phyloP scores from a whole-genome alignment of 345 rosid species.

The Xanthoceras sorbifolium region DNA sequence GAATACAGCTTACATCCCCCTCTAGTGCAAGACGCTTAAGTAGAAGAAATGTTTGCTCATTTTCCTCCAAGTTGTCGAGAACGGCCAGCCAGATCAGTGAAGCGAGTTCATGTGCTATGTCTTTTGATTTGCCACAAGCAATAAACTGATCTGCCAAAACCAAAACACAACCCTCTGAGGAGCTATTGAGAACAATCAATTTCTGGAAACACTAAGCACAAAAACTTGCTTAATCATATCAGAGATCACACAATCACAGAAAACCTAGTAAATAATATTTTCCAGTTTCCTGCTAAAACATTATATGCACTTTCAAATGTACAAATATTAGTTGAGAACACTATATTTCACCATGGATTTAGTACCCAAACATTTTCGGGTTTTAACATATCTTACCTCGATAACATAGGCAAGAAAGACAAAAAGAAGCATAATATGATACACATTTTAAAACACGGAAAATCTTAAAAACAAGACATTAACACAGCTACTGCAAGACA shows the following conservation, averaged over 20 bases:
- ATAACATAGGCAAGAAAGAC: not conserved
- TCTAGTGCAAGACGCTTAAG: constrained; percentile 79
- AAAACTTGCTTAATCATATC: not conserved
- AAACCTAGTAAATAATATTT: not conserved
- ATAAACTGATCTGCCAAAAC: constrained; percentile 76
- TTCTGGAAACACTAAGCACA: not conserved
- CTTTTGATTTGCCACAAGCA: constrained; percentile 74
- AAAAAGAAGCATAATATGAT: not conserved
- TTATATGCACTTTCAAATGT: not conserved
- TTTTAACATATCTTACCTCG: not conserved
- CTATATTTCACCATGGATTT: not conserved
- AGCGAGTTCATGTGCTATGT: constrained; percentile 67
- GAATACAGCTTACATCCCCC: constrained; percentile 56
- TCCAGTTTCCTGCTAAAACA: not conserved
- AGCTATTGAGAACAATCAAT: not conserved
- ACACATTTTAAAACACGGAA: not conserved
- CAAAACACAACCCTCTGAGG: not conserved
- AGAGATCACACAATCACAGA: not conserved
- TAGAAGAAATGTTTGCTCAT: constrained; percentile 61
- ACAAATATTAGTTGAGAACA: not conserved
- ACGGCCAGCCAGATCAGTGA: constrained; percentile 86
- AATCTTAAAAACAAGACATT: not conserved
- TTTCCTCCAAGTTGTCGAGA: constrained; percentile 83
- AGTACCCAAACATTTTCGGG: not conserved
- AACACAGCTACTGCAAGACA: not conserved